A percentile compares a stretch with the other conserved stretches of the same genome.
Evolutionary conservation across 176 grass and related monocot genomes (phyloP).

Genomic region (Poa annua): DNA sequence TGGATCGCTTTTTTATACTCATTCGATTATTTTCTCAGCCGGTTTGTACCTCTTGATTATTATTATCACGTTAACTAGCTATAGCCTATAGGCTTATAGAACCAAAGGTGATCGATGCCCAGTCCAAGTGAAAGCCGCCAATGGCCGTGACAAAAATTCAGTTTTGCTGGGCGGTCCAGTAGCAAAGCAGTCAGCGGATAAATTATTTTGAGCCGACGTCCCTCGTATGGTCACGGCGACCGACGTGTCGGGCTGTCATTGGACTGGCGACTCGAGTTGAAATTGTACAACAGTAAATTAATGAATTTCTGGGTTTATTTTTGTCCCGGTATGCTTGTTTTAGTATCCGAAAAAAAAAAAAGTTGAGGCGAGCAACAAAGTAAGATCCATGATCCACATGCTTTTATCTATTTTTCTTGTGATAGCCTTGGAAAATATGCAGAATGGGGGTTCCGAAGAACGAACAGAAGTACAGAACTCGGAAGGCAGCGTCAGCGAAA

Average conservation of each 20-base stretch:
- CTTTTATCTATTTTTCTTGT: background rate
- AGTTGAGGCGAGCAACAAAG: background rate
- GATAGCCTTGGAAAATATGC: background rate
- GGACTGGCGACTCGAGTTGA: background rate
- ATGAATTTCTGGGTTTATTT: background rate
- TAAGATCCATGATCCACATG: too few relatives aligned
- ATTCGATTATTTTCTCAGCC: too few relatives aligned
- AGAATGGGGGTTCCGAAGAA: background rate
- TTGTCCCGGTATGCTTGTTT: constrained; percentile 1
- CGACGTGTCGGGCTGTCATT: constrained; percentile 45
- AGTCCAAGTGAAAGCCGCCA: background rate
- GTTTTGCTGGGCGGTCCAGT: constrained; percentile 26
- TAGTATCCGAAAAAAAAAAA: background rate
- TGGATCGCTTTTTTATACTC: too few relatives aligned
- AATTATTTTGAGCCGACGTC: constrained; percentile 29
- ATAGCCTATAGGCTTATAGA: too few relatives aligned
- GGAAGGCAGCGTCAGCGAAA: constrained; percentile 12
- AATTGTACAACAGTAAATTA: background rate
- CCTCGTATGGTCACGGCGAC: background rate
- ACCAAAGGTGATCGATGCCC: background rate
- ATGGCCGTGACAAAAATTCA: background rate
- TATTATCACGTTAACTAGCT: too few relatives aligned
- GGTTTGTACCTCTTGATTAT: too few relatives aligned
- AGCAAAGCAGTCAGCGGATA: background rate
- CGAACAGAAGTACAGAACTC: background rate